These are phyloP conservation scores for Dioscorea zingiberensis DNA, from an alignment of 106 monocot species.

Conservation along the genomic window DNA sequence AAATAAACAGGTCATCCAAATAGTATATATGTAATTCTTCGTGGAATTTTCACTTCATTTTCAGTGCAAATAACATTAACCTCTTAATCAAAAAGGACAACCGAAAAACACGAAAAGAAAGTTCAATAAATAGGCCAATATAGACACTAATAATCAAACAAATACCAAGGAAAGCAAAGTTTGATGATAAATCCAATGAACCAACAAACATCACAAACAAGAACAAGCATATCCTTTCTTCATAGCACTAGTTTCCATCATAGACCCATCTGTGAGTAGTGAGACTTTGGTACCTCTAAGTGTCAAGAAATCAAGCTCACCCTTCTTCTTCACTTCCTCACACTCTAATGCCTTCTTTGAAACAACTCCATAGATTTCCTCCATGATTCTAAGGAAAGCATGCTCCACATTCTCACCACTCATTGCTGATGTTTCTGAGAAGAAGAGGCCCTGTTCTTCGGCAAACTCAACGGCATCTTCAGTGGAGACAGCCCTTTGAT, in stretches of 20 bases:
- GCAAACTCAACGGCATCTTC: conserved; percentile 63
- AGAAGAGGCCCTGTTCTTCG: conserved; percentile 68
- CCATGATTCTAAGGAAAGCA: conserved; percentile 49
- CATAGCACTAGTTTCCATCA: conserved; percentile 64
- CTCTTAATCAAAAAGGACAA: no score
- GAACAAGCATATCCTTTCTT: conserved; percentile 36
- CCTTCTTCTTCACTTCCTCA: conserved; percentile 9
- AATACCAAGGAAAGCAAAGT: no score
- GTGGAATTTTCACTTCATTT: no score
- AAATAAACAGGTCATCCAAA: no score
- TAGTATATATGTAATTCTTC: no score
- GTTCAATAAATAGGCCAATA: no score
- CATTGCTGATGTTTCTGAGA: conserved; percentile 66
- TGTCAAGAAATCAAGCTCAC: conserved; percentile 18
- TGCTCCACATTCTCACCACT: conserved; percentile 62
- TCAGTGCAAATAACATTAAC: no score
- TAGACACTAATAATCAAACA: no score
- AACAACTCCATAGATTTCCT: conserved; percentile 47
- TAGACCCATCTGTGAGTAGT: conserved; percentile 25
- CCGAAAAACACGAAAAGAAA: no score
- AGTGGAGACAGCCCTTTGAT: conserved; percentile 25
- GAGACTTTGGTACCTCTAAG: conserved; percentile 46
- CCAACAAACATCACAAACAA: conserved; percentile 21
- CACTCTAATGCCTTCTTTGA: conserved; percentile 44
- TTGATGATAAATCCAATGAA: no score